Evolutionary conservation across 2,329 filamentous ascomycete species (phyloP).

Genomic region (Fusarium pilosicola): DNA sequence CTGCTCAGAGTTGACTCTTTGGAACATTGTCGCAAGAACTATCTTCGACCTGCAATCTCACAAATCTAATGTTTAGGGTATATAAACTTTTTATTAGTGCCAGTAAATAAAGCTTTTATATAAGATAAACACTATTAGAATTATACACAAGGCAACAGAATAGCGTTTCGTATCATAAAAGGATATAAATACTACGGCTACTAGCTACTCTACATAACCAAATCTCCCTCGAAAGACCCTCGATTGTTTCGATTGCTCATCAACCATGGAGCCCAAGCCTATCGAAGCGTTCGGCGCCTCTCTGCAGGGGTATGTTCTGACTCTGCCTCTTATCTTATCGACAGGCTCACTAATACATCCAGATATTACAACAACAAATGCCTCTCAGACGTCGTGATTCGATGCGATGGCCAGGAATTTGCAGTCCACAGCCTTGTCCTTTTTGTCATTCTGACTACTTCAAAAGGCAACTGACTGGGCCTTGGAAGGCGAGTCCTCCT

Average conservation of each 20-base stretch:
- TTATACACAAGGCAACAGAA: accelerated
- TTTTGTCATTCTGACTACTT: slow-evolving; percentile 5
- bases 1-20: neutral
- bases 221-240: accelerated
- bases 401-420: neutral
- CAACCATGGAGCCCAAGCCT: neutral
- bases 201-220: accelerated
- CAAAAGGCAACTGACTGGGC: neutral
- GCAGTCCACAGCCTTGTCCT: neutral
- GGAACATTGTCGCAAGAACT: too few relatives aligned
- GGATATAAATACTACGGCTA: neutral
- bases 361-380: neutral
- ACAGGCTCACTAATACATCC: too few relatives aligned
- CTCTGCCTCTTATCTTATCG: accelerated
- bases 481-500: neutral
- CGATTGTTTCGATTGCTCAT: accelerated
- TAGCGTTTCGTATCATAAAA: accelerated
- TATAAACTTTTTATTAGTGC: accelerated
- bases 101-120: accelerated
- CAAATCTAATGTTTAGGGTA: accelerated
- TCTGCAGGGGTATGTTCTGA: neutral
- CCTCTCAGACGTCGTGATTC: neutral
- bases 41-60: accelerated
- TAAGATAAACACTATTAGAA: accelerated
- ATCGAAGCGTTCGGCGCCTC: neutral